Conservation (phyloP, 1,139 yeast species). For the Lizanozyma gosingica region DNA sequence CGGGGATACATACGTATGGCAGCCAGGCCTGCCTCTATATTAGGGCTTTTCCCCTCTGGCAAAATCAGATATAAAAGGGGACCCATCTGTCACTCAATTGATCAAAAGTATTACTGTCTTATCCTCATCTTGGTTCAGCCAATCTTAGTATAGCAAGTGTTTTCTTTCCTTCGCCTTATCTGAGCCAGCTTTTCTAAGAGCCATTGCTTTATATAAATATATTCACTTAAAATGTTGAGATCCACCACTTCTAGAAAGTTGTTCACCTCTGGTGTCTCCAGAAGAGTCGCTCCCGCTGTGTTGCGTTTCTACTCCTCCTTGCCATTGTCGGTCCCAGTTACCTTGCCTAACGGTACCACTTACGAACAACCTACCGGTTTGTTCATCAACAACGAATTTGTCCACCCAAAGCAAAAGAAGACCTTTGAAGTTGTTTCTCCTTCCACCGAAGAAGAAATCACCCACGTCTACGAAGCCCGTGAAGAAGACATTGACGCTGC, state of each 20-base stretch:
- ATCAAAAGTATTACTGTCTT: neutral
- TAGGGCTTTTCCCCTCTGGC: neutral
- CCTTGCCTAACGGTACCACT: constrained; percentile 52
- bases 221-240: constrained; percentile 3
- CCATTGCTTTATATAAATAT: no score
- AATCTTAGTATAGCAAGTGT: neutral
- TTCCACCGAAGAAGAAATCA: constrained; percentile 46
- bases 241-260: constrained; percentile 1
- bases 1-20: no score
- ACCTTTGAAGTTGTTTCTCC: constrained; percentile 48
- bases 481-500: constrained; percentile 52
- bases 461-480: constrained; percentile 46
- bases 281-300: neutral
- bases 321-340: constrained; percentile 41
- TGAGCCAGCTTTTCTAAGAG: neutral
- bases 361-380: constrained; percentile 62
- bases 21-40: no score
- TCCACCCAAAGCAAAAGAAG: constrained; percentile 38
- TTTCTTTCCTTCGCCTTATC: no score
- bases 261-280: constrained; percentile 1
- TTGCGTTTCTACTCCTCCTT: constrained; percentile 7
- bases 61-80: neutral
- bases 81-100: neutral
- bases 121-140: neutral
- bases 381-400: constrained; percentile 55